Percentiles rank a stretch among this genome's conserved stretches.
These are phyloP conservation scores for Xerocomus amazonicus DNA, from an alignment of 1,284 basidiomycete genomes.

Conservation along the genomic window DNA sequence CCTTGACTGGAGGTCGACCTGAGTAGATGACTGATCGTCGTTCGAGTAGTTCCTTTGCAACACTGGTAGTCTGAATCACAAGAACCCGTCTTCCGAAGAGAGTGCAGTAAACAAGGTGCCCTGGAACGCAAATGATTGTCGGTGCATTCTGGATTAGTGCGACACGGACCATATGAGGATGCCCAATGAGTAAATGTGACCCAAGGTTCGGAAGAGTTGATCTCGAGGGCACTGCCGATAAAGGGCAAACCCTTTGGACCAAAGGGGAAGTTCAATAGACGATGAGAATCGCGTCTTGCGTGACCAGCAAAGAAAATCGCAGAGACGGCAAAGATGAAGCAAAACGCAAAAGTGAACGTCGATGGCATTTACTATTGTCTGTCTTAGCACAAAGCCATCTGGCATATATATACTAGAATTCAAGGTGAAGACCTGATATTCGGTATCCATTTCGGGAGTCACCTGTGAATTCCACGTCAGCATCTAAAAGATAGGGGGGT, in stretches of 20 bases:
- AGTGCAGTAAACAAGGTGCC: conserved; percentile 27
- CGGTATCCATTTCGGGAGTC: too few relatives aligned
- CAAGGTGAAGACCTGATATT: too few relatives aligned
- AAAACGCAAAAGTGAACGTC: conserved; percentile 7
- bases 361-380: conserved; percentile 6
- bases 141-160: not conserved
- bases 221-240: conserved; percentile 26
- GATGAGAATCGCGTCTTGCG: conserved; percentile 10
- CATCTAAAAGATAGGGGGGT: too few relatives aligned
- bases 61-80: conserved; percentile 31
- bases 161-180: conserved; percentile 25
- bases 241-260: conserved; percentile 32
- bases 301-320: conserved; percentile 10
- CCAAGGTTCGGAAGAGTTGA: conserved; percentile 27
- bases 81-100: conserved; percentile 26
- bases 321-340: conserved; percentile 7
- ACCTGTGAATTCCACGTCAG: too few relatives aligned
- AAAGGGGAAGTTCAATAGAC: conserved; percentile 21
- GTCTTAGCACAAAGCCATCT: not conserved
- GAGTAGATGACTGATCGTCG: conserved; percentile 35
- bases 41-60: conserved; percentile 34
- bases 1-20: conserved; percentile 31
- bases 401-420: too few relatives aligned
- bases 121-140: conserved; percentile 12
- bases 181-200: conserved; percentile 32